phyloP scores from a whole-genome alignment of 495 filamentous ascomycete species.

The Annulohypoxylon maeteangense region DNA sequence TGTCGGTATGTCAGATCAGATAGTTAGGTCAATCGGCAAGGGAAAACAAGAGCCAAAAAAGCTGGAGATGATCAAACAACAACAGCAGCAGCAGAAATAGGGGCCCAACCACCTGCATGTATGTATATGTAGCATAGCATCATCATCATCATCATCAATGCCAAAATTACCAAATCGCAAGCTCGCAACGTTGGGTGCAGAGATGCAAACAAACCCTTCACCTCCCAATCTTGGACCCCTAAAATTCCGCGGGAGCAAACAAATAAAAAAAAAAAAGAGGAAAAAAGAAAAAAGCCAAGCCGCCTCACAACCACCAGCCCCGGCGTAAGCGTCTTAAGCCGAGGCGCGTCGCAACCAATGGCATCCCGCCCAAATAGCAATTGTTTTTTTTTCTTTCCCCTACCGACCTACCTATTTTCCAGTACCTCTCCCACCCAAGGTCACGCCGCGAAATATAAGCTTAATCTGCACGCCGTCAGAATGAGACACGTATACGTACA shows the following conservation, averaged over 20 bases:
- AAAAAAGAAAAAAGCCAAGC: constrained; percentile 1
- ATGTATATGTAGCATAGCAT: not conserved
- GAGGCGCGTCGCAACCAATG: not conserved
- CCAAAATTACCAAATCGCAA: not conserved
- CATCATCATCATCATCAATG: not conserved
- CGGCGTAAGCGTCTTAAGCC: constrained; percentile 6
- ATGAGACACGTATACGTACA: constrained; percentile 25
- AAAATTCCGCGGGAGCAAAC: not conserved
- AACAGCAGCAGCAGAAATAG: not conserved
- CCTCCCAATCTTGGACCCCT: not conserved
- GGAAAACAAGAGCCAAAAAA: not conserved
- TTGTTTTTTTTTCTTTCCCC: not conserved
- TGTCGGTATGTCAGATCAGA: not conserved
- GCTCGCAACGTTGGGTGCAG: not conserved
- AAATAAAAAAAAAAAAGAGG: no score
- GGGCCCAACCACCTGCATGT: not conserved
- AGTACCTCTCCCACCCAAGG: not conserved
- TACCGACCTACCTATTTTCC: not conserved
- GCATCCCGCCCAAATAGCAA: no score
- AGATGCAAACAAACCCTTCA: not conserved
- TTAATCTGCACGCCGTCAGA: constrained; percentile 20
- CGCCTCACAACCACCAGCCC: not conserved
- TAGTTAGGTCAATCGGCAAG: not conserved
- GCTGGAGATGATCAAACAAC: no score
- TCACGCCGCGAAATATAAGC: constrained; percentile 25